Evolutionary conservation across 352 stramenopile genomes (phyloP), one percentile per base, ranked within the genome.

Genomic region (Phytopythium mirpurense): DNA sequence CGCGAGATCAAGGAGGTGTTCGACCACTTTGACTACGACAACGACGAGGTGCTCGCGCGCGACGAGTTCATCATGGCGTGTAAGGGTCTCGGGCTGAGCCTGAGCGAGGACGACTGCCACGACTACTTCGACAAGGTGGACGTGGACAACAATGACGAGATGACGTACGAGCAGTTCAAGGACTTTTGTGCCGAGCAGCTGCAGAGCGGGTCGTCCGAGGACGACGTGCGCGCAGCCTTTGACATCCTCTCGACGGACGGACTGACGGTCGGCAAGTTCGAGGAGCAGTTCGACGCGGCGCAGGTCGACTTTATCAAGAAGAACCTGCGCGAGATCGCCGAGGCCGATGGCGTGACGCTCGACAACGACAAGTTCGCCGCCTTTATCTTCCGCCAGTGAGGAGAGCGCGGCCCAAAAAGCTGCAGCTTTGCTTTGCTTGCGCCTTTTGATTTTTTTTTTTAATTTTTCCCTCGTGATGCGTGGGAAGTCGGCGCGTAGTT

Each of bases 61-160:
- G 83, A 93, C 23, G 88, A 96, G 61, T 95, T 96, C 41, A 94
- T 92, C 65, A 95, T 95, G 78, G 88, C 85, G 15, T 95, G 86
- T 71, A 93, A 93, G 62, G 88, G 77, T 40, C 78, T 95, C 23
- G 88, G 88, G 31, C 63, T 96, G 51, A 85, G 73, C 55, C 63
- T 96, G 43, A 92, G 81, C 45, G 85, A 96, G 41, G 80, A 95
- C 50, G 86, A 95, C 31, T 92, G 85, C 62, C 85, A 95, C 64
- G 75, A 90, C 57, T 74, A 86, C 63, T 96, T 96, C 43, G 84
- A 93, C 65, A 90, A 90, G 67, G 75, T 93, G 27, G 85, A 93
- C 59, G 66, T 75, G 40, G 73, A 91, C 35, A 77, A 93, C 54
- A 90, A 83, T 40, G 86, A 93, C 29, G 84, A 94, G 59, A 85